Evolutionary conservation across 1,284 basidiomycete genomes (phyloP), one percentile per base, ranked within the genome.

Genomic region (Cryptococcus wingfieldii): DNA sequence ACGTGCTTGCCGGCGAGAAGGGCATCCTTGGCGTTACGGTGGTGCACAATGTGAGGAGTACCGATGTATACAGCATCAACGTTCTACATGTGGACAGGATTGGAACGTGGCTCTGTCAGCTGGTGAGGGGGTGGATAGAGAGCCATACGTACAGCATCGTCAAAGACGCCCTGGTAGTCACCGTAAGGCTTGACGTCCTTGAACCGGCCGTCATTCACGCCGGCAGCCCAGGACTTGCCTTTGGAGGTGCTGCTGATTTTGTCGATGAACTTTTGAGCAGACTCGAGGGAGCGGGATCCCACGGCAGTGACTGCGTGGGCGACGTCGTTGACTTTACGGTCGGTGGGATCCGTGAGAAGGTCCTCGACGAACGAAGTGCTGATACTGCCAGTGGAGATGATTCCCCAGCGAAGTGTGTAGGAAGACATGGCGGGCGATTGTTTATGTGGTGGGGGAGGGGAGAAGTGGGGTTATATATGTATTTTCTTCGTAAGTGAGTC

Each of bases 11-110:
- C 86, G 1, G 86, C 87, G 54, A 84, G 81, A 58, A 94, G 83
- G 8, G 88, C 87, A 50, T 84, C 85, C 61, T 87, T 79, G 1
- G 88, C 84, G 66, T 90, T 89, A 56, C 81, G 79, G 71, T 90
- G 90, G 79, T 96, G 92, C 59, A 82, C 80, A 0, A 89, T 88
- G 71, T 95, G 90, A 5, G 91, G 92, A 1, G 92, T 93, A 23
- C 89, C 89, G 53, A 92, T 86, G 75, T 91, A 92, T 50, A 92
- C 79, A 3, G 80, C 87, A 64, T 91, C 85, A 31, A 92, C 86
- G 55, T 87, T 78, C 87, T 90, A 60, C 16, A 13, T 13, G 37
- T 38, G 28, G 23, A 1, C 23, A 23, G 23, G 23, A 23, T 23
- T 3, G 3, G 23, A 23, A 23, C 0, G 23, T 2, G 23, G 23